Conservation (phyloP, 306 rosid species). For the Chamaecrista fasciculata region DNA sequence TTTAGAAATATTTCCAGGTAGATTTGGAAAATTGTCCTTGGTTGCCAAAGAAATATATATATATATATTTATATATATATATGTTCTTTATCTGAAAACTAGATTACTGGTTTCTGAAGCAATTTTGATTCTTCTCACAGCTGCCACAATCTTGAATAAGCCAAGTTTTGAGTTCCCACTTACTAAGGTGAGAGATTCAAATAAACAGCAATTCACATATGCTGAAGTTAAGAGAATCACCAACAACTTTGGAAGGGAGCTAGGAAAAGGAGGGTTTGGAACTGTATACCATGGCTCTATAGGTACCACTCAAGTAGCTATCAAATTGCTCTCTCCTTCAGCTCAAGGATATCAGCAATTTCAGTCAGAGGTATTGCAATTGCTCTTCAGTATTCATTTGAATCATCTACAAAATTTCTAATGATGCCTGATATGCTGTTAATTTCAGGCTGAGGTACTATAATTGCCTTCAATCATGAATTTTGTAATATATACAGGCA, state of each 20-base stretch:
- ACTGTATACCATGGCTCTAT: neutral
- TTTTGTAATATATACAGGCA: neutral
- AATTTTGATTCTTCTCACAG: neutral
- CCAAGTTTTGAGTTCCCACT: neutral
- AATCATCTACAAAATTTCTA: neutral
- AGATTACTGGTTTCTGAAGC: too few relatives aligned
- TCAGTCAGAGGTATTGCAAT: neutral
- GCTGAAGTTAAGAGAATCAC: constrained; percentile 35
- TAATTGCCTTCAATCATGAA: neutral
- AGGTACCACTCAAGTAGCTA: neutral
- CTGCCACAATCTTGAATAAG: neutral
- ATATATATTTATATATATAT: too few relatives aligned
- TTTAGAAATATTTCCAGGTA: too few relatives aligned
- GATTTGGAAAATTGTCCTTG: too few relatives aligned
- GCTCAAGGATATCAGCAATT: neutral
- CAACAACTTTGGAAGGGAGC: constrained; percentile 30
- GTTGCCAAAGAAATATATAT: too few relatives aligned
- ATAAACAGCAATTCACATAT: constrained; percentile 23
- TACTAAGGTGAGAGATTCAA: neutral
- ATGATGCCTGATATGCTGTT: too few relatives aligned
- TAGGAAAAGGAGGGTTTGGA: constrained; percentile 32
- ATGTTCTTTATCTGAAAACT: too few relatives aligned
- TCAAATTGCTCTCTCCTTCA: neutral
- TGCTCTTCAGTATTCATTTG: neutral
- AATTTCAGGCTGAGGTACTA: constrained; percentile 38